These are phyloP conservation scores for Scenedesmus sp. DNA, from an alignment of 163 green algal genomes.

Conservation along the genomic window DNA sequence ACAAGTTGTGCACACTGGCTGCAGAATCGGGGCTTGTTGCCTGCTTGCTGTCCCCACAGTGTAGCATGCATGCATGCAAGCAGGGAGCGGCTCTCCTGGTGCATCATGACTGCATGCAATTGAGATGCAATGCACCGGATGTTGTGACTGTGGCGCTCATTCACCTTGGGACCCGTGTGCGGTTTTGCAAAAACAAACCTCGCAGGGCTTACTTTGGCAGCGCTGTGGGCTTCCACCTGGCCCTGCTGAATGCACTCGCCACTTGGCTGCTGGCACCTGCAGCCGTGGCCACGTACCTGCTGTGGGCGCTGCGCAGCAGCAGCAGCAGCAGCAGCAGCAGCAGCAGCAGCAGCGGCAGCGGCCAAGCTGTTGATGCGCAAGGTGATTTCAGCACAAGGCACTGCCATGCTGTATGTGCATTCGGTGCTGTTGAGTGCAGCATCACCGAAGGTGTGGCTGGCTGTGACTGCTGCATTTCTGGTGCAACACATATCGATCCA, in stretches of 20 bases:
- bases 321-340: neutral
- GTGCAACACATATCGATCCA: no score
- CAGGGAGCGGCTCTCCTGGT: no score
- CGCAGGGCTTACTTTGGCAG: conserved; percentile 39
- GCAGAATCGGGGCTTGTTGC: neutral
- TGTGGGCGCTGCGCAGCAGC: neutral
- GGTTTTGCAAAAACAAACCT: neutral
- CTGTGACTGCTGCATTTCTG: no score
- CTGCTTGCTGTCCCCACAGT: neutral
- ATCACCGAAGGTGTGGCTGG: neutral
- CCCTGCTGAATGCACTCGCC: conserved; percentile 14
- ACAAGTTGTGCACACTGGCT: neutral
- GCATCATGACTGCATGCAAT: neutral
- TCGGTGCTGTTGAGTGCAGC: neutral
- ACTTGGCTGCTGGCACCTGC: conserved; percentile 25
- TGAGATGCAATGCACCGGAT: no score
- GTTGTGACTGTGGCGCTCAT: neutral
- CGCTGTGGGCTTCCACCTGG: conserved; percentile 20
- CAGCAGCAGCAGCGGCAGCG: neutral
- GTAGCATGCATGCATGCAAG: neutral
- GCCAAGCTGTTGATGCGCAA: neutral
- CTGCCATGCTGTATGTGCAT: neutral
- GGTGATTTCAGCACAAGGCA: neutral
- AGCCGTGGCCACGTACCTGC: neutral
- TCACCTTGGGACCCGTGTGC: neutral